Percentiles rank a stretch among this genome's conserved stretches.
phyloP scores from a whole-genome alignment of 73 alveolate species.

The Paraurostyla sp. region DNA sequence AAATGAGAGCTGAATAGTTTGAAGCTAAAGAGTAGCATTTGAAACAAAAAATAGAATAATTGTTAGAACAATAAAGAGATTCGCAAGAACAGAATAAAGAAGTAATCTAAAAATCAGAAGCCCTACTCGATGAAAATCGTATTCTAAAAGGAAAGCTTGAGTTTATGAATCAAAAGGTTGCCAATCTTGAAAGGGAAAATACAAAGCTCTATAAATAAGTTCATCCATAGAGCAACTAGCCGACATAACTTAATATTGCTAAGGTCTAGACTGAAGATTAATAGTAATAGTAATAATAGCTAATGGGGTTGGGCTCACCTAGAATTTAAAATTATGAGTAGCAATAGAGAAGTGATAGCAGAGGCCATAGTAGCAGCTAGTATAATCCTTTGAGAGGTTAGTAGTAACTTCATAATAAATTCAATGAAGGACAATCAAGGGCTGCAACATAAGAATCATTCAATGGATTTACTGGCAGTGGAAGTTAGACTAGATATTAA shows the following conservation, averaged over 20 bases:
- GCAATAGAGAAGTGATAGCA: background rate
- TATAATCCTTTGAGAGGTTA: constrained; percentile 5
- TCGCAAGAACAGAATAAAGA: background rate
- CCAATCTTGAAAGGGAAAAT: constrained; percentile 38
- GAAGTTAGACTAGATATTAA: too few species aligned
- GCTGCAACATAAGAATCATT: too few species aligned
- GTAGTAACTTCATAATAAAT: background rate
- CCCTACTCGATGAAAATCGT: background rate
- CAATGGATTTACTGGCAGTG: too few species aligned
- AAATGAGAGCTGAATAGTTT: background rate
- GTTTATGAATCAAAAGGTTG: background rate
- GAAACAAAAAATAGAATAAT: background rate
- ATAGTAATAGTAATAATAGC: background rate
- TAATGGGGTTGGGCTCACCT: background rate
- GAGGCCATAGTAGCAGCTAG: too few species aligned
- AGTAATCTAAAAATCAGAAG: background rate
- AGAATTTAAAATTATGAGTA: background rate
- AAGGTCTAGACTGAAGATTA: too few species aligned
- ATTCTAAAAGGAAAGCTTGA: background rate
- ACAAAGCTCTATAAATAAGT: constrained; percentile 5
- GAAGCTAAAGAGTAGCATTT: background rate
- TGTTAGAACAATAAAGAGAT: background rate
- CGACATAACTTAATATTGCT: too few species aligned
- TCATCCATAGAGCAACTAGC: too few species aligned
- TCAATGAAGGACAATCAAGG: background rate